Percentiles rank a stretch among this genome's conserved stretches.
Conservation (phyloP, 345 rosid genomes). For the Eucalyptus tenuipes region DNA sequence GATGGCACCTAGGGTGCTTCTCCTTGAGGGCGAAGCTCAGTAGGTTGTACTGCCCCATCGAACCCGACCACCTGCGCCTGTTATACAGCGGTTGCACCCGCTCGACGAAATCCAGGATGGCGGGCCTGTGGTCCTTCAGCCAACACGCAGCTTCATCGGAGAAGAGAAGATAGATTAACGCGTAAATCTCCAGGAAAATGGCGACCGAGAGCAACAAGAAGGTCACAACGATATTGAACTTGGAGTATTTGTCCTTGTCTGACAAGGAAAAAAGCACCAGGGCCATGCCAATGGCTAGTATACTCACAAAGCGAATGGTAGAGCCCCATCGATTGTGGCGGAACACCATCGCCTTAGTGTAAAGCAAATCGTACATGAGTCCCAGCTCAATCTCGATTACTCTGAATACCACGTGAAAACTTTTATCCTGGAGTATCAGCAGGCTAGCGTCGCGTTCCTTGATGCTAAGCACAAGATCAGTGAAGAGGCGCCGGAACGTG, state of each 20-base stretch:
- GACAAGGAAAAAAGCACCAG: neutral
- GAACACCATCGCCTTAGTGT: constrained; percentile 23
- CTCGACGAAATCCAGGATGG: neutral
- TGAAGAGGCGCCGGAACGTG: neutral
- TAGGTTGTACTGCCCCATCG: neutral
- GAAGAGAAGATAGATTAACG: neutral
- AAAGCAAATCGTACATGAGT: constrained; percentile 24
- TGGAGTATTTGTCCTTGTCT: neutral
- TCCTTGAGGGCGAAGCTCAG: neutral
- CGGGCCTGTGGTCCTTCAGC: neutral
- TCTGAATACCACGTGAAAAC: neutral
- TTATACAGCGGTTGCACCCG: neutral
- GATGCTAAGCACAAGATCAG: neutral
- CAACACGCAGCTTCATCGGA: neutral
- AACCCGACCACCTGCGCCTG: neutral
- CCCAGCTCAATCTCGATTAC: constrained; percentile 25
- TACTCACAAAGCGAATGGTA: neutral
- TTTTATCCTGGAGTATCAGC: neutral
- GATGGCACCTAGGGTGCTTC: neutral
- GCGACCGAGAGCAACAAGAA: neutral
- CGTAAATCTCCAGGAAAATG: neutral
- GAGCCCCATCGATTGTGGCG: neutral
- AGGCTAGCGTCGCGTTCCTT: neutral
- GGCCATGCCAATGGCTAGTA: neutral
- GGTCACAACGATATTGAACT: neutral